These are phyloP conservation scores for Beta macrorhiza DNA, from an alignment of 179 eudicot species.

Conservation along the genomic window DNA sequence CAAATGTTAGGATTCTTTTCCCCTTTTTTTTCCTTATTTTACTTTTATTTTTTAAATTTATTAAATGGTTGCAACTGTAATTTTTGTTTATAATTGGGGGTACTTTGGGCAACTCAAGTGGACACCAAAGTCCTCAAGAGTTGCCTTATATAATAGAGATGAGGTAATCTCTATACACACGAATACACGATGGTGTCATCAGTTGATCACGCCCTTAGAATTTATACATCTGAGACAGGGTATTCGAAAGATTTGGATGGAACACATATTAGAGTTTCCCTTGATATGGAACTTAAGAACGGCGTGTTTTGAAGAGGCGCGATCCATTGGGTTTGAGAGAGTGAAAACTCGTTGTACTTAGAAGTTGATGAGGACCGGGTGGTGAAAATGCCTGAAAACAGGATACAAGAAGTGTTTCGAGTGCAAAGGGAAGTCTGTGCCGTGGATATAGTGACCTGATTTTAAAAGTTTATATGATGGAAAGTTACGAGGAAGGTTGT, in stretches of 20 bases:
- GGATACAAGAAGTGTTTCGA: conserved; percentile 10
- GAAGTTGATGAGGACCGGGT: conserved; percentile 4
- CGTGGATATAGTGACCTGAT: background rate
- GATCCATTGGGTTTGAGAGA: background rate
- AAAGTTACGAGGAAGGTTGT: background rate
- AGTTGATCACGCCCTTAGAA: background rate
- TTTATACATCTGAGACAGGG: background rate
- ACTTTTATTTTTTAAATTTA: too few relatives aligned
- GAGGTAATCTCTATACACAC: background rate
- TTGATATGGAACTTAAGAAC: background rate
- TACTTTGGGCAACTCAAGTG: too few relatives aligned
- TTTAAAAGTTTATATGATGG: conserved; percentile 1
- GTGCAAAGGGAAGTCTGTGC: background rate
- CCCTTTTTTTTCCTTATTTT: too few relatives aligned
- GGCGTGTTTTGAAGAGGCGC: background rate
- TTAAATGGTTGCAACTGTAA: too few relatives aligned
- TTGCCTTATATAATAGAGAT: too few relatives aligned
- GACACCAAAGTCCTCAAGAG: too few relatives aligned
- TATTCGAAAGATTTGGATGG: background rate
- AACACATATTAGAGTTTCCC: background rate
- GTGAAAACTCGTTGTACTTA: background rate
- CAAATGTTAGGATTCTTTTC: too few relatives aligned
- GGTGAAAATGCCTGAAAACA: background rate
- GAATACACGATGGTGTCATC: background rate
- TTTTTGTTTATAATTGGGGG: too few relatives aligned